These are phyloP conservation scores for Cicer pinnatifidum DNA, from an alignment of 306 rosid species.

Conservation along the genomic window DNA sequence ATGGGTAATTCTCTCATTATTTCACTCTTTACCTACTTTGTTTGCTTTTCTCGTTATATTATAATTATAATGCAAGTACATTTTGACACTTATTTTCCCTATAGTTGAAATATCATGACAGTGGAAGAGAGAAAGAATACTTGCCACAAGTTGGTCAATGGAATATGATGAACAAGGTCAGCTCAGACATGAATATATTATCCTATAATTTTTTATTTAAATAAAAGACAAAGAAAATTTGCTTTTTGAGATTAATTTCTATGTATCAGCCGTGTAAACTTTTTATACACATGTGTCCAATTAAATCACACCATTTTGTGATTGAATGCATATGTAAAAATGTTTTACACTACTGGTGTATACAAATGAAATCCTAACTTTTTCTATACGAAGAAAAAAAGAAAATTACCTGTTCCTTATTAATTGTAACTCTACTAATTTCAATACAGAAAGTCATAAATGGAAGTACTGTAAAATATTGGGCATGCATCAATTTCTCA, in stretches of 20 bases:
- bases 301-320: no score
- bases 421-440: neutral
- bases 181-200: conserved; percentile 3
- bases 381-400: neutral
- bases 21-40: neutral
- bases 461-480: conserved; percentile 55
- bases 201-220: neutral
- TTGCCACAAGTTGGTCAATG: conserved; percentile 56
- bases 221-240: neutral
- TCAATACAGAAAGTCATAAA: conserved; percentile 56
- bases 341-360: no score
- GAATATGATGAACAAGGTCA: conserved; percentile 60
- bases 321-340: no score
- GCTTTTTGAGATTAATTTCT: no score
- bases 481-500: conserved; percentile 54
- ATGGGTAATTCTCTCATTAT: conserved; percentile 44
- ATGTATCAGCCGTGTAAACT: no score
- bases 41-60: conserved; percentile 15
- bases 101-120: conserved; percentile 49
- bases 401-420: neutral
- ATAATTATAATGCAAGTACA: neutral
- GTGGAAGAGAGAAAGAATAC: conserved; percentile 51
- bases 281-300: no score
- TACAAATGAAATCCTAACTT: neutral
- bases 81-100: neutral